phyloP scores from a whole-genome alignment of 1,284 basidiomycete genomes.

The Xerocomus minutiporus region DNA sequence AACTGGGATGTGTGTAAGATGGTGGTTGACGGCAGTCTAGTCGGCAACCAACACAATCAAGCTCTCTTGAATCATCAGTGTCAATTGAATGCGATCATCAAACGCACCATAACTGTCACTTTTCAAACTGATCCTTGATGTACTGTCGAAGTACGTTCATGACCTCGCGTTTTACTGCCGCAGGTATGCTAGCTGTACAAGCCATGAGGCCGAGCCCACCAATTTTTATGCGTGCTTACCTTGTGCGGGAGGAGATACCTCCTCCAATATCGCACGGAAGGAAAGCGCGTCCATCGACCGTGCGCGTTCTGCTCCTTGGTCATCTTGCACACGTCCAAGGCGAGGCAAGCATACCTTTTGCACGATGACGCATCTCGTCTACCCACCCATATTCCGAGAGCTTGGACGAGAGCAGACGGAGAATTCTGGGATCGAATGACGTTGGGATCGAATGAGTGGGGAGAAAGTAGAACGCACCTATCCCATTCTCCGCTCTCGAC shows the following conservation, averaged over 20 bases:
- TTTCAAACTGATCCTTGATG: slow-evolving; percentile 33
- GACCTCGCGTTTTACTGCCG: slow-evolving; percentile 15
- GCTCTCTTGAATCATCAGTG: too few species aligned
- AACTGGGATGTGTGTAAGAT: not conserved
- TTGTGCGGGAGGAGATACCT: slow-evolving; percentile 36
- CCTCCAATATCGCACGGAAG: slow-evolving; percentile 39
- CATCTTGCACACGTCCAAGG: not conserved
- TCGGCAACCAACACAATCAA: not conserved
- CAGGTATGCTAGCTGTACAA: slow-evolving; percentile 23
- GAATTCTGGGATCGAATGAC: slow-evolving; percentile 37
- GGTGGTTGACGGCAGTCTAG: not conserved
- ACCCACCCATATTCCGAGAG: slow-evolving; percentile 62
- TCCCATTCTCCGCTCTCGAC: slow-evolving; percentile 67
- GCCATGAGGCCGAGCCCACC: slow-evolving; percentile 3
- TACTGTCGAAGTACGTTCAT: slow-evolving; percentile 28
- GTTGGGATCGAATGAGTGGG: not conserved
- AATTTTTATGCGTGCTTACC: slow-evolving; percentile 24
- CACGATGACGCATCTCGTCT: slow-evolving; percentile 50
- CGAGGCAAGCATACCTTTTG: slow-evolving; percentile 43
- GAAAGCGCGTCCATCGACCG: slow-evolving; percentile 41
- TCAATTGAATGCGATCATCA: not conserved
- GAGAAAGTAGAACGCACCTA: slow-evolving; percentile 36
- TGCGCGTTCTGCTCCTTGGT: slow-evolving; percentile 38
- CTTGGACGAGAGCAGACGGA: slow-evolving; percentile 42
- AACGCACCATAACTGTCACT: slow-evolving; percentile 14